Evolutionary conservation across 2,329 filamentous ascomycete species (phyloP).

Genomic region (Xylariales sp.): DNA sequence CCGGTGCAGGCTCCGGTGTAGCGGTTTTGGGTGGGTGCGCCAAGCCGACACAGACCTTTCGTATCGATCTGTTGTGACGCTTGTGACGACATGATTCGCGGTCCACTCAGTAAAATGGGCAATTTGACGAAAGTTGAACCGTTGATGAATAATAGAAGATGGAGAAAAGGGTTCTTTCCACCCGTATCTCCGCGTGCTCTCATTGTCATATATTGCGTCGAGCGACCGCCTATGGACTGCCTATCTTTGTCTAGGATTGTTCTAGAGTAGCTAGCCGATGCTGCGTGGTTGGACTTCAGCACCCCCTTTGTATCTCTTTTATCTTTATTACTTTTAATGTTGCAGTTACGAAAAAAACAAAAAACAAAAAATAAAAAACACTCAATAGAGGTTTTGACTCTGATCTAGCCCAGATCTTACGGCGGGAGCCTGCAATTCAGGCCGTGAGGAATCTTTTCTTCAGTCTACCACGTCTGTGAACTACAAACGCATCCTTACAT

Average conservation of each 20-base stretch:
- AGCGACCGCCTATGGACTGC: neutral
- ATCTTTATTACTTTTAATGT: neutral
- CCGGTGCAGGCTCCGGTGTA: neutral
- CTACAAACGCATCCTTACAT: neutral
- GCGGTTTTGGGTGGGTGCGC: conserved; percentile 1
- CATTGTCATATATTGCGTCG: neutral
- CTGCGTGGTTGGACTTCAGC: neutral
- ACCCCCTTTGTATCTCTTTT: neutral
- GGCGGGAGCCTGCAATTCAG: neutral
- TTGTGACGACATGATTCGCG: conserved; percentile 23
- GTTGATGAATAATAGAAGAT: conserved; percentile 28
- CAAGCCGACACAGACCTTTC: neutral
- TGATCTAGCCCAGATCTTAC: neutral
- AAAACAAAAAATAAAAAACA: neutral
- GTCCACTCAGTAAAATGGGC: conserved; percentile 13
- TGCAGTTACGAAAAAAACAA: neutral
- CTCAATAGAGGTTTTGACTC: neutral
- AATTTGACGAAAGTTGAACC: conserved; percentile 1
- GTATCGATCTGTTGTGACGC: neutral
- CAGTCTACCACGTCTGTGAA: neutral
- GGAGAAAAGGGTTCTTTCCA: conserved; percentile 22
- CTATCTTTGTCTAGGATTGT: neutral
- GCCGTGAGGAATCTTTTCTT: neutral
- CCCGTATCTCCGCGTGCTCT: conserved; percentile 25
- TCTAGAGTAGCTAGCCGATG: neutral